Conservation (phyloP, 805 yeast genomes). For the Sugiyamaella americana region DNA sequence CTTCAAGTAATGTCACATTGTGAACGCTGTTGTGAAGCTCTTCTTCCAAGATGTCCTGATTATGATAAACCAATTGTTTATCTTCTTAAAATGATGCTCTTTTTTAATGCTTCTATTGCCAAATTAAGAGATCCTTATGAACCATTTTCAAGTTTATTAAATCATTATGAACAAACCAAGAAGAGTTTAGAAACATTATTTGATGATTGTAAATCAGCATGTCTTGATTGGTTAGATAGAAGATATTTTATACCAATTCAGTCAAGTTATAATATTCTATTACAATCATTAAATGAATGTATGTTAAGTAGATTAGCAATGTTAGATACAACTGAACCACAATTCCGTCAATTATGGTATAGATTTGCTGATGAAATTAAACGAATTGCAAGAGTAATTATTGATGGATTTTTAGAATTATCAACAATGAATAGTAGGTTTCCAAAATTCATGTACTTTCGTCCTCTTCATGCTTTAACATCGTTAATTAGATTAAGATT, state of each 20-base stretch:
- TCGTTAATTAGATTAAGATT: slow-evolving; percentile 16
- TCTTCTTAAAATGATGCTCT: slow-evolving; percentile 10
- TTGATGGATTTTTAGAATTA: slow-evolving; percentile 11
- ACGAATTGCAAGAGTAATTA: slow-evolving; percentile 5
- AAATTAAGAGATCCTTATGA: slow-evolving; percentile 3
- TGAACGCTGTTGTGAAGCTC: slow-evolving; percentile 7
- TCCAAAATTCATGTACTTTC: slow-evolving; percentile 19
- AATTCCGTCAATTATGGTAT: slow-evolving; percentile 2
- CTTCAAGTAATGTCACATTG: slow-evolving; percentile 12
- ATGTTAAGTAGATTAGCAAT: slow-evolving; percentile 9
- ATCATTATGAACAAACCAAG: not conserved
- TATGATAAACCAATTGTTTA: slow-evolving; percentile 9
- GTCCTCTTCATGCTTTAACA: slow-evolving; percentile 20
- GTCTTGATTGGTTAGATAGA: slow-evolving; percentile 4
- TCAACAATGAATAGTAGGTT: slow-evolving; percentile 5
- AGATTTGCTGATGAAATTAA: slow-evolving; percentile 8
- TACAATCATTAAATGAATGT: slow-evolving; percentile 9
- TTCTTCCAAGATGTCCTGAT: not conserved
- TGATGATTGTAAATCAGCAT: not conserved
- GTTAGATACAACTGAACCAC: not conserved
- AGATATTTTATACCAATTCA: slow-evolving; percentile 3
- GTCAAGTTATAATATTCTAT: not conserved
- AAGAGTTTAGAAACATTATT: not conserved
- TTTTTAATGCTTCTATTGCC: slow-evolving; percentile 3
- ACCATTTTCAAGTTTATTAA: not conserved